A percentile compares a stretch with the other conserved stretches of the same genome.
These are phyloP conservation scores for Zygnema cylindricum DNA, from an alignment of 139 green algal genomes.

Conservation along the genomic window DNA sequence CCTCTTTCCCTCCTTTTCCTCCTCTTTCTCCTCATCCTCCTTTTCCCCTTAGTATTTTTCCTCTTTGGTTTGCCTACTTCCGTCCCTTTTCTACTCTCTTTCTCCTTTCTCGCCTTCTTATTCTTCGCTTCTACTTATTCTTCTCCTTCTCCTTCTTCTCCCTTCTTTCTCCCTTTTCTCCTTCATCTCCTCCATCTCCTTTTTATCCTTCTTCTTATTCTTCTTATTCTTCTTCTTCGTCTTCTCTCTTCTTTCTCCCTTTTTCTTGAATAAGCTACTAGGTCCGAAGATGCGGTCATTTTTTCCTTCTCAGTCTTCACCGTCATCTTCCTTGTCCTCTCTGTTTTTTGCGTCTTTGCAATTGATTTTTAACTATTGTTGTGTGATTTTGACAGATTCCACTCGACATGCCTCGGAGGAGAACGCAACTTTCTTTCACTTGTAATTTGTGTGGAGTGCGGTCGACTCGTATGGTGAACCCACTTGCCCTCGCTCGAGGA, in stretches of 20 bases:
- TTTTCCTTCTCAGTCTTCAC: too few species aligned
- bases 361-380: too few species aligned
- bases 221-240: too few species aligned
- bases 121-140: background rate
- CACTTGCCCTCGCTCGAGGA: slow-evolving; percentile 45
- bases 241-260: too few species aligned
- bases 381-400: slow-evolving; percentile 17
- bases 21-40: background rate
- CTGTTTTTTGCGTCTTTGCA: too few species aligned
- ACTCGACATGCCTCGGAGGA: slow-evolving; percentile 33
- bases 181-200: too few species aligned
- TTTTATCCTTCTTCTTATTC: too few species aligned
- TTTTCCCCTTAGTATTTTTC: background rate
- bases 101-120: background rate
- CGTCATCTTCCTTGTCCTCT: too few species aligned
- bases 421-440: slow-evolving; percentile 53
- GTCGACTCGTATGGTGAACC: slow-evolving; percentile 59
- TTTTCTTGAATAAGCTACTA: too few species aligned
- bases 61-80: background rate
- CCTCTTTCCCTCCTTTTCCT: background rate
- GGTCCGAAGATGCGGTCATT: too few species aligned
- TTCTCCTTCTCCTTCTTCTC: background rate
- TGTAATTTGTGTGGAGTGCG: slow-evolving; percentile 60
- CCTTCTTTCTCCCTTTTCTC: background rate
- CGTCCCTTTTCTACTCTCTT: background rate